phyloP scores from a whole-genome alignment of 1,284 basidiomycete species.

The Moesziomyces antarcticus region DNA sequence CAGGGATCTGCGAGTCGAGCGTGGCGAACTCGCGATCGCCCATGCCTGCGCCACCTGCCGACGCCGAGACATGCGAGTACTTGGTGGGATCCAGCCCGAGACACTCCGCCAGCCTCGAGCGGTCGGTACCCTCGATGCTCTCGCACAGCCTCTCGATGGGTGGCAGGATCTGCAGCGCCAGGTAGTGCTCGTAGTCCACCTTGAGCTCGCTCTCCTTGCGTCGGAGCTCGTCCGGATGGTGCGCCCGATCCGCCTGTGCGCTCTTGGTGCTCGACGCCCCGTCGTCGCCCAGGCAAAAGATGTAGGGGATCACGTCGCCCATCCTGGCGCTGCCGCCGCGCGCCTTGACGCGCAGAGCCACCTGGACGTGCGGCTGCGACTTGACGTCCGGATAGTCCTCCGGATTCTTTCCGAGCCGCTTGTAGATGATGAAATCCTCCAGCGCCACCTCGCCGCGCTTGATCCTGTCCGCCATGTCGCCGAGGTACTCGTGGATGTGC shows the following conservation, averaged over 20 bases:
- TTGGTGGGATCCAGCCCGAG: conserved; percentile 88
- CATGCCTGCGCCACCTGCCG: conserved; percentile 37
- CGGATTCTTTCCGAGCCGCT: conserved; percentile 65
- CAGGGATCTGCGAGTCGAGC: conserved; percentile 89
- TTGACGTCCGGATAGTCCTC: conserved; percentile 92
- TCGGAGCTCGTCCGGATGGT: conserved; percentile 91
- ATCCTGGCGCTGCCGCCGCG: conserved; percentile 81
- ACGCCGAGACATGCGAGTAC: conserved; percentile 70
- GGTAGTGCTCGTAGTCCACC: conserved; percentile 81
- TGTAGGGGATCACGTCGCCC: conserved; percentile 95
- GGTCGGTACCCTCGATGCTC: conserved; percentile 94
- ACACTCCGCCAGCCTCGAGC: conserved; percentile 89
- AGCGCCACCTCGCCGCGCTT: conserved; percentile 80
- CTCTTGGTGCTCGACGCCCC: conserved; percentile 77
- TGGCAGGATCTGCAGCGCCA: conserved; percentile 90
- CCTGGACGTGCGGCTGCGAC: conserved; percentile 94
- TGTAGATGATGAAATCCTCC: conserved; percentile 89
- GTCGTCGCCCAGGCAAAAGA: conserved; percentile 86
- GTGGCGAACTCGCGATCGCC: conserved; percentile 77
- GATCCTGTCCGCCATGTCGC: conserved; percentile 79
- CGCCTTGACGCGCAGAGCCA: conserved; percentile 89
- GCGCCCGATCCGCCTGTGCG: conserved; percentile 88
- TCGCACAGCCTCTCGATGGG: conserved; percentile 96
- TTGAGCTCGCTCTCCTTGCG: conserved; percentile 68
- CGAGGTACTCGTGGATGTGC: conserved; percentile 91